Percentiles rank a stretch among this genome's conserved stretches.
These are phyloP conservation scores for Taphrina communis DNA, from an alignment of 1,139 yeast genomes.

Conservation along the genomic window DNA sequence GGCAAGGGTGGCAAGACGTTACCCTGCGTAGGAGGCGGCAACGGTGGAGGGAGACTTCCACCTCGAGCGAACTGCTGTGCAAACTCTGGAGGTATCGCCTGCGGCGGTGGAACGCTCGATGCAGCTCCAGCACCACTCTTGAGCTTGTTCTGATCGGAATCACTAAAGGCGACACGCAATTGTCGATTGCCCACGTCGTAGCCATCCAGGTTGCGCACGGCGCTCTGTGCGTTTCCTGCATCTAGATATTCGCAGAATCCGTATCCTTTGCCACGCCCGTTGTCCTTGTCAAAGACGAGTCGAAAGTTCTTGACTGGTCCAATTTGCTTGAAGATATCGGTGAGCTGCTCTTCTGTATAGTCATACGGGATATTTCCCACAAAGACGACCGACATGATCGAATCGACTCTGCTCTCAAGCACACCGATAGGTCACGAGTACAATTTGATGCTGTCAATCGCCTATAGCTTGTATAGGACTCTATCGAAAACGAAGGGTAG, in stretches of 20 bases:
- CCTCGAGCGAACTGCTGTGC: slow-evolving; percentile 25
- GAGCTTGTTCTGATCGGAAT: slow-evolving; percentile 52
- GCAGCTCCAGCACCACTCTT: slow-evolving; percentile 46
- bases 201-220: slow-evolving; percentile 85
- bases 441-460: background rate
- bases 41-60: slow-evolving; percentile 38
- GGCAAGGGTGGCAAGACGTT: slow-evolving; percentile 44
- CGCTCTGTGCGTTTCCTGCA: slow-evolving; percentile 83
- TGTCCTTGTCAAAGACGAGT: slow-evolving; percentile 81
- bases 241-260: slow-evolving; percentile 74
- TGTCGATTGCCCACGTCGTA: slow-evolving; percentile 74
- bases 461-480: background rate
- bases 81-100: slow-evolving; percentile 26
- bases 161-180: slow-evolving; percentile 67
- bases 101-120: slow-evolving; percentile 49
- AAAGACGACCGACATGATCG: slow-evolving; percentile 19
- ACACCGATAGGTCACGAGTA: background rate
- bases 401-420: background rate
- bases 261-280: slow-evolving; percentile 90
- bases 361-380: slow-evolving; percentile 74
- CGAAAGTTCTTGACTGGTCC: slow-evolving; percentile 85
- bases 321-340: slow-evolving; percentile 55
- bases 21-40: slow-evolving; percentile 30
- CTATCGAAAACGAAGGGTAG: background rate
- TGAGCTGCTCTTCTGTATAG: slow-evolving; percentile 86